These are phyloP conservation scores for Yamadazyma sp. DNA, from an alignment of 805 yeast species.

Conservation along the genomic window DNA sequence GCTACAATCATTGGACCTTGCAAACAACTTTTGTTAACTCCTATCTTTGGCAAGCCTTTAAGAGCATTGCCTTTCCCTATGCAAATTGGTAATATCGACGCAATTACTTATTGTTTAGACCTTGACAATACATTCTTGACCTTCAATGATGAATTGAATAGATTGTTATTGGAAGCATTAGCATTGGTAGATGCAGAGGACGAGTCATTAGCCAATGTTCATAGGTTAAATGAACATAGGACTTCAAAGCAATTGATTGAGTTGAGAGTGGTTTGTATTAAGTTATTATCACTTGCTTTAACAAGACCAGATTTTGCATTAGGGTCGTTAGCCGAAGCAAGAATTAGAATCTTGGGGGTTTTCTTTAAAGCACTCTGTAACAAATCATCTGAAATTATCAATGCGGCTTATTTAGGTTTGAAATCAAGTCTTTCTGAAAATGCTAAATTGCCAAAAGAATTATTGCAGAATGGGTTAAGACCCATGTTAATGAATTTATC, in stretches of 20 bases:
- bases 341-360: slow-evolving; percentile 85
- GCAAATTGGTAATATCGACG: slow-evolving; percentile 98
- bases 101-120: slow-evolving; percentile 86
- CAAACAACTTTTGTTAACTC: slow-evolving; percentile 77
- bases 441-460: slow-evolving; percentile 86
- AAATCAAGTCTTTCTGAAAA: slow-evolving; percentile 80
- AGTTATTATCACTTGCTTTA: slow-evolving; percentile 74
- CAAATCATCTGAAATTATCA: slow-evolving; percentile 79
- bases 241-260: slow-evolving; percentile 87
- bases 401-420: slow-evolving; percentile 89
- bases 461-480: slow-evolving; percentile 89
- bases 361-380: slow-evolving; percentile 91
- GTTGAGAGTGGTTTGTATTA: slow-evolving; percentile 85
- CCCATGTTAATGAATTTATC: slow-evolving; percentile 95
- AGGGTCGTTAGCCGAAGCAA: slow-evolving; percentile 70
- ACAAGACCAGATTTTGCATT: slow-evolving; percentile 80
- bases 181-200: slow-evolving; percentile 98
- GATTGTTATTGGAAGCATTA: slow-evolving; percentile 84
- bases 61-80: slow-evolving; percentile 96
- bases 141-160: slow-evolving; percentile 83
- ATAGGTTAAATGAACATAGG: slow-evolving; percentile 78
- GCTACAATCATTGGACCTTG: slow-evolving; percentile 79
- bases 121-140: slow-evolving; percentile 77
- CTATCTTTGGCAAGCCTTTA: slow-evolving; percentile 94
- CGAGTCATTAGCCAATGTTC: slow-evolving; percentile 86